Base-by-base conservation (phyloP, 768 basidiomycete genomes). In the Tricholomella constricta region DNA sequence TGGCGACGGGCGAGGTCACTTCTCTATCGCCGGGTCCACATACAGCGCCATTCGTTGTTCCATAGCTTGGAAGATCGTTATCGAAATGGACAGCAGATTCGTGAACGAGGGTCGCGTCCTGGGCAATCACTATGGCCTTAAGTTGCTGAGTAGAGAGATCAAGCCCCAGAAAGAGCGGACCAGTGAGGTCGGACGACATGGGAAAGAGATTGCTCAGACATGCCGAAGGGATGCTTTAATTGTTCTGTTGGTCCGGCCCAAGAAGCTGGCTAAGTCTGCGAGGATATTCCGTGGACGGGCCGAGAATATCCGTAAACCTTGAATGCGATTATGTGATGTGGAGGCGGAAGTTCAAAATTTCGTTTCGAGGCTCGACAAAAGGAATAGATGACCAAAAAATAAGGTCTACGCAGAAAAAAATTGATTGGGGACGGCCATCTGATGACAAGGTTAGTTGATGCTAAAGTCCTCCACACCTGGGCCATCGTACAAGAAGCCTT, bases 141-240 rank as follows among this genome's bases (percentile, higher is more conserved):
- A 91, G 77, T 58, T 86, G 85, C 64, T 96, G 93, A 0, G 92
- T 94, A 2, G 89, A 92, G 34, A 93, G 80, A 69, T 94, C 92
- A 48, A 94, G 80, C 12, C 92, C 92, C 20, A 94, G 84, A 65
- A 91, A 92, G 32, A 75, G 64, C 12, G 62, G 63, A 45, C 48
- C 56, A 49, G 54, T 14, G 6, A 19, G n/a, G 12, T 23, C 27
- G 29, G 47, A 43, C 44, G 62, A 41, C 61, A 62, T 59, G 23
- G 26, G 35, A 48, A 32, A 35, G 36, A 22, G 35, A 25, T 43
- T 14, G 19, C 31, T 22, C 7, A 23, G n/a, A 12, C 11, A 46
- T 32, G 29, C 27, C 2, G 22, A 11, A n/a, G 35, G 23, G 10
- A 31, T 45, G 26, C 27, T 37, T 29, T 45, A 32, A 14, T n/a